A percentile compares a stretch with the other conserved stretches of the same genome.
phyloP scores from a whole-genome alignment of 2,329 filamentous ascomycete species.

The Hortaea werneckii region DNA sequence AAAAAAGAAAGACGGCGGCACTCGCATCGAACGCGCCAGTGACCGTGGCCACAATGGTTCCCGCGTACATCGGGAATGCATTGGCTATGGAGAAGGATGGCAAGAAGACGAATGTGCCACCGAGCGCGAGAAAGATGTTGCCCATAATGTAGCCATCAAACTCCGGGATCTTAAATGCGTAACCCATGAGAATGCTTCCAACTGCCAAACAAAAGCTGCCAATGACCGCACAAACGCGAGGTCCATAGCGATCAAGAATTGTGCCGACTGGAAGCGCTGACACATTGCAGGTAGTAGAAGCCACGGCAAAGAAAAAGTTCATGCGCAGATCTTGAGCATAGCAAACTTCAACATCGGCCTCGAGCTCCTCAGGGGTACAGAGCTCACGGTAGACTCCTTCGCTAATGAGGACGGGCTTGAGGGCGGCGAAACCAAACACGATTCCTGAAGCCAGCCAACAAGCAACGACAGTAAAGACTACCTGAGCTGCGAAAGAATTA shows the following conservation, averaged over 20 bases:
- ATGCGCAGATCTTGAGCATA: conserved; percentile 52
- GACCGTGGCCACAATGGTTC: conserved; percentile 39
- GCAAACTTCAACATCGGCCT: conserved; percentile 42
- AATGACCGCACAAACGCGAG: conserved; percentile 58
- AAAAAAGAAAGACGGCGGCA: conserved; percentile 39
- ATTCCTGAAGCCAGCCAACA: conserved; percentile 70
- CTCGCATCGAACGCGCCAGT: conserved; percentile 43
- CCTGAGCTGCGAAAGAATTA: conserved; percentile 42
- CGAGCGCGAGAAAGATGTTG: conserved; percentile 40
- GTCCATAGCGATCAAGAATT: conserved; percentile 73
- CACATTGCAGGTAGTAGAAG: conserved; percentile 79
- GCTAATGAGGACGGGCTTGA: conserved; percentile 68
- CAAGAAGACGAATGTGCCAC: conserved; percentile 43
- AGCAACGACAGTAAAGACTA: conserved; percentile 57
- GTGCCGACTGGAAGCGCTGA: conserved; percentile 77
- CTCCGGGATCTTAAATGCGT: conserved; percentile 46
- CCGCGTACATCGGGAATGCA: conserved; percentile 40
- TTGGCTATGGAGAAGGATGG: conserved; percentile 42
- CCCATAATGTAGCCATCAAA: conserved; percentile 57
- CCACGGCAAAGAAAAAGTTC: conserved; percentile 88
- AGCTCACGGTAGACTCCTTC: conserved; percentile 60
- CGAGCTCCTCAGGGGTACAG: conserved; percentile 47
- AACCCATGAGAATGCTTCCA: conserved; percentile 65
- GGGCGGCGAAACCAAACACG: conserved; percentile 74
- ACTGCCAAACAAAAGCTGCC: conserved; percentile 57